A percentile compares a stretch with the other conserved stretches of the same genome.
These are phyloP conservation scores for Penicillium sp. DNA, from an alignment of 2,329 filamentous ascomycete species.

Conservation along the genomic window DNA sequence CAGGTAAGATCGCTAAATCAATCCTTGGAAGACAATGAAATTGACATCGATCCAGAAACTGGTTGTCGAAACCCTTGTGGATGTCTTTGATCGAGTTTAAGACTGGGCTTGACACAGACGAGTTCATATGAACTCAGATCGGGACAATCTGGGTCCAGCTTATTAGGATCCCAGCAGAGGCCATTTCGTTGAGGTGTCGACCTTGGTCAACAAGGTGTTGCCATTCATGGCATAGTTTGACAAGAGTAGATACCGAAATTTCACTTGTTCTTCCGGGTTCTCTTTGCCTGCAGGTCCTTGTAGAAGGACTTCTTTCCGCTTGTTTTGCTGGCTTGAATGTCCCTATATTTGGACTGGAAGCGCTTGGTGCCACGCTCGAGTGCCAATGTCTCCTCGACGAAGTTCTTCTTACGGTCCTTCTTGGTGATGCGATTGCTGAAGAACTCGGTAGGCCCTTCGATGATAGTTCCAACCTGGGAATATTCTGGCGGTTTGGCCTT, in stretches of 20 bases:
- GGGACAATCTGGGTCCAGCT: background rate
- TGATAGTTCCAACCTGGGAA: constrained; percentile 82
- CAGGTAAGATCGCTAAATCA: constrained; percentile 45
- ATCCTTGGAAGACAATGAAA: background rate
- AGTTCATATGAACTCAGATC: background rate
- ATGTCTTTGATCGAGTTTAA: constrained; percentile 25
- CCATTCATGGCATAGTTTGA: background rate
- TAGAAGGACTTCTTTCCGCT: constrained; percentile 90
- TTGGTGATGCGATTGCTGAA: constrained; percentile 76
- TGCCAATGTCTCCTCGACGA: constrained; percentile 79
- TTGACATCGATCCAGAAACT: constrained; percentile 34
- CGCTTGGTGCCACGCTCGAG: constrained; percentile 63
- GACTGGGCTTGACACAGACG: background rate
- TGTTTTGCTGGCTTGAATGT: constrained; percentile 76
- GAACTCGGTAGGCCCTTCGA: constrained; percentile 86
- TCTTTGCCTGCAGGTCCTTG: constrained; percentile 68
- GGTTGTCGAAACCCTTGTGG: constrained; percentile 33
- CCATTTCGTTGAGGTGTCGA: background rate
- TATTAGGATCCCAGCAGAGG: background rate
- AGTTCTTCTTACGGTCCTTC: constrained; percentile 81
- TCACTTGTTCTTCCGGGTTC: constrained; percentile 35
- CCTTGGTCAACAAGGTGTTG: background rate
- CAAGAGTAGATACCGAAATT: background rate
- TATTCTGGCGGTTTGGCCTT: constrained; percentile 73
- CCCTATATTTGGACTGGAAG: constrained; percentile 82